A percentile compares a stretch with the other conserved stretches of the same genome.
Evolutionary conservation across 106 monocot genomes (phyloP).

Genomic region (Triglochin maritima): DNA sequence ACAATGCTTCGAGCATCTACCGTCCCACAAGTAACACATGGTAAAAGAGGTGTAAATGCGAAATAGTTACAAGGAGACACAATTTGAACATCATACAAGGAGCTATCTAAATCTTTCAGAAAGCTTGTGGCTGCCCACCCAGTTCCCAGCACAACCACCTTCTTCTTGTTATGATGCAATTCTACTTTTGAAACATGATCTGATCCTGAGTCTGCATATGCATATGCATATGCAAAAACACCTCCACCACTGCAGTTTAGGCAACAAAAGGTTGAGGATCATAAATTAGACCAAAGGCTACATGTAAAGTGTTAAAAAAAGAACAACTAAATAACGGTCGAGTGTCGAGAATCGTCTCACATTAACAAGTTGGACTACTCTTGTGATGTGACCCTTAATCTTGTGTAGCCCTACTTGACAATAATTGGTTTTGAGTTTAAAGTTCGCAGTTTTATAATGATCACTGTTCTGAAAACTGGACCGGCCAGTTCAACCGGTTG

Average conservation of each 20-base stretch:
- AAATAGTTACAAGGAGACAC: slow-evolving; percentile 76
- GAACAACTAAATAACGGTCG: too few species aligned
- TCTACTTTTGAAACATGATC: slow-evolving; percentile 8
- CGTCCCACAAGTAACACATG: slow-evolving; percentile 72
- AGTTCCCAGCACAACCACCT: slow-evolving; percentile 61
- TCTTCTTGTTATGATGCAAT: slow-evolving; percentile 40
- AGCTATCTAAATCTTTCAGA: slow-evolving; percentile 44
- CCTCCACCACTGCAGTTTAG: slow-evolving; percentile 46
- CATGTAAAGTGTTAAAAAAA: too few species aligned
- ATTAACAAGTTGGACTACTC: too few species aligned
- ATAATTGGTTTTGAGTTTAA: too few species aligned
- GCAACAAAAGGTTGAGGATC: not conserved
- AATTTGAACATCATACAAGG: slow-evolving; percentile 58
- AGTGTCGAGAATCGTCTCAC: too few species aligned
- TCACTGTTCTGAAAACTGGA: too few species aligned
- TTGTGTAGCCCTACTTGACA: too few species aligned
- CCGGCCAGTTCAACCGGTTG: too few species aligned
- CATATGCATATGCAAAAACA: slow-evolving; percentile 39
- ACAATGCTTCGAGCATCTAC: slow-evolving; percentile 68
- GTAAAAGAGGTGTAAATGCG: slow-evolving; percentile 66
- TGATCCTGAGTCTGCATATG: slow-evolving; percentile 45
- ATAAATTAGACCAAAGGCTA: not conserved
- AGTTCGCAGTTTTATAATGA: too few species aligned
- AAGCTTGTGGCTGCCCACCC: slow-evolving; percentile 77
- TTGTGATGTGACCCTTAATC: too few species aligned